Conservation (phyloP, 352 stramenopile genomes). For the Phytophthora capsici region DNA sequence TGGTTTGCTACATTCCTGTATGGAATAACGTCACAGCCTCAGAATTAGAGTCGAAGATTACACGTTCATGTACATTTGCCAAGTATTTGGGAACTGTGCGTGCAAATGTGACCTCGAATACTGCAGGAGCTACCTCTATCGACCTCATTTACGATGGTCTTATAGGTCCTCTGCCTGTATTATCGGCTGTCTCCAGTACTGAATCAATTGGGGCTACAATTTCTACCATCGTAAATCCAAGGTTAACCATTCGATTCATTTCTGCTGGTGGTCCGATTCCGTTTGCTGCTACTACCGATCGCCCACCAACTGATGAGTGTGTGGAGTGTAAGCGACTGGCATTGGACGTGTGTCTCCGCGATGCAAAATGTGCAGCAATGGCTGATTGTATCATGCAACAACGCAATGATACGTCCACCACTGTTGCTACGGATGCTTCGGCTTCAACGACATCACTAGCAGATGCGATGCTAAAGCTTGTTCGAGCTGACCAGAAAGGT, state of each 20-base stretch:
- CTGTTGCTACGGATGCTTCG: constrained; percentile 17
- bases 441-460: constrained; percentile 20
- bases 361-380: constrained; percentile 53
- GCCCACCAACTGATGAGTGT: constrained; percentile 16
- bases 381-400: constrained; percentile 58
- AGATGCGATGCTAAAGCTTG: constrained; percentile 49
- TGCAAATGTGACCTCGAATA: constrained; percentile 32
- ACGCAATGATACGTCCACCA: constrained; percentile 11
- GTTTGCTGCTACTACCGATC: constrained; percentile 11
- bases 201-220: constrained; percentile 13
- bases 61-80: constrained; percentile 45
- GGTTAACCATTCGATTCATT: constrained; percentile 46
- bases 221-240: constrained; percentile 21
- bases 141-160: constrained; percentile 58
- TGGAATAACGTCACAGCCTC: constrained; percentile 28
- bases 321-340: constrained; percentile 46
- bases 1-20: constrained; percentile 54
- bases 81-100: constrained; percentile 55
- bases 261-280: constrained; percentile 23
- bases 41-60: constrained; percentile 41
- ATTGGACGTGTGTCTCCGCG: constrained; percentile 57
- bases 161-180: constrained; percentile 50
- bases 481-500: constrained; percentile 32
- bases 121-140: constrained; percentile 17
- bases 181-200: constrained; percentile 27